Evolutionary conservation across 1,284 basidiomycete species (phyloP).

Genomic region (Erythrobasidium hasegawianum): DNA sequence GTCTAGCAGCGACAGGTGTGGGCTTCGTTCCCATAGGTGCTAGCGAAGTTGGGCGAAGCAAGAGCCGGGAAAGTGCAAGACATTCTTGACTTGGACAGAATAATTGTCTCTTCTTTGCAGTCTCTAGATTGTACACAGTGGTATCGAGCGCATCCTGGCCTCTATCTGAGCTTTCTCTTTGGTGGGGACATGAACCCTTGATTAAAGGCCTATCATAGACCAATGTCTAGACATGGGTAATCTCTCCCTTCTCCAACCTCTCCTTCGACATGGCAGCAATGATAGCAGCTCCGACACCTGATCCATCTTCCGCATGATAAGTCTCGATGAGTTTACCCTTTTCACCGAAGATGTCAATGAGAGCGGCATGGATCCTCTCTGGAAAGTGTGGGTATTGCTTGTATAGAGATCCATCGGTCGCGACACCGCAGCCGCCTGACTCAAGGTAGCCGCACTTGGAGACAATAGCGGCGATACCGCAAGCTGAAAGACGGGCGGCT

Average conservation of each 20-base stretch:
- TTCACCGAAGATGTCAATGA: slow-evolving; percentile 88
- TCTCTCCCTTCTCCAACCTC: slow-evolving; percentile 56
- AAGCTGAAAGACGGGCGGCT: slow-evolving; percentile 80
- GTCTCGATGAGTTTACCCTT: slow-evolving; percentile 81
- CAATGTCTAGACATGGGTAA: slow-evolving; percentile 44
- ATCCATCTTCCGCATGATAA: slow-evolving; percentile 89
- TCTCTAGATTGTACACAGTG: too few species aligned
- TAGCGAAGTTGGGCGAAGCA: too few species aligned
- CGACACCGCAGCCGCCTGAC: slow-evolving; percentile 73
- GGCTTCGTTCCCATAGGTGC: too few species aligned
- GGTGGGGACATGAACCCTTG: too few species aligned
- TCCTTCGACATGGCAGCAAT: slow-evolving; percentile 74
- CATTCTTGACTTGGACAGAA: too few species aligned
- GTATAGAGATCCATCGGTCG: slow-evolving; percentile 87
- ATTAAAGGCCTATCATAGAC: too few species aligned
- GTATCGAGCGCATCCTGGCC: too few species aligned
- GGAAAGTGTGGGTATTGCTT: slow-evolving; percentile 75
- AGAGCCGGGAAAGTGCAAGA: too few species aligned
- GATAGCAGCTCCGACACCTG: slow-evolving; percentile 91
- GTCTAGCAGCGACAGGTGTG: too few species aligned
- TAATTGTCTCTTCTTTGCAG: too few species aligned
- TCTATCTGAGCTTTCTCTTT: too few species aligned
- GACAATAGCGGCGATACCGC: slow-evolving; percentile 91
- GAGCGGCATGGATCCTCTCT: slow-evolving; percentile 79
- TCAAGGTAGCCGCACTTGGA: slow-evolving; percentile 87